Base-by-base conservation (phyloP, 2,329 filamentous ascomycete genomes). In the Paraphaeosphaeria minitans region DNA sequence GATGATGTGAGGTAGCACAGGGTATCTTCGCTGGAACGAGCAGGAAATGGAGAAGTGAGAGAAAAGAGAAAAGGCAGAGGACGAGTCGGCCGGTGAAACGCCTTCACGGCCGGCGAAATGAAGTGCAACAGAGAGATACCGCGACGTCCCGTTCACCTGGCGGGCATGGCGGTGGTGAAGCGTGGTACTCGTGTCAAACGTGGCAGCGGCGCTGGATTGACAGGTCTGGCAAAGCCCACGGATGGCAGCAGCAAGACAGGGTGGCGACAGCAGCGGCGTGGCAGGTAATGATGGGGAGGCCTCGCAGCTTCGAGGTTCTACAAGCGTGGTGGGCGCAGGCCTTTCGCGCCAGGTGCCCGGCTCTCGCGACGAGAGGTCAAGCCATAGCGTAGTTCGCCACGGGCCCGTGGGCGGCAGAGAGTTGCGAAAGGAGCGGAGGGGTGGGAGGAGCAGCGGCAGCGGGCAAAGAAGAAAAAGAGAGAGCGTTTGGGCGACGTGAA, bases 321-420 rank as follows among this genome's bases (percentile, higher is more conserved):
- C 75, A 76, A 73, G 68, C 70, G 67, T 73, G 62, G 66, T 70
- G 73, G 64, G 65, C 64, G 62, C 64, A 66, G 65, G 61, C 61
- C 60, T 62, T 63, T 63, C 57, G 62, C 60, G 61, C 59, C 62
- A 60, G 61, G 61, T 55, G 57, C 48, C 24, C 48, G 58, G 59
- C 56, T 63, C 64, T 59, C 47, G 56, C 50, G 50, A 43, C 16
- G 14, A 58, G 57, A 41, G 62, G 66, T 73, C 65, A 75, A 66
- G 70, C 67, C 72, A 71, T 71, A 64, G 65, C 61, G 57, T 48
- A 58, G 53, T 56, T 56, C 58, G 57, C 53, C 62, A 43, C 50
- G 56, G 41, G 49, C 53, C 59, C 59, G 47, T 59, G 55, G 57
- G 55, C 58, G 51, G 49, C 45, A 58, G 68, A 72, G 66, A 70